Evolutionary conservation across 1,284 basidiomycete genomes (phyloP).

Genomic region (Exsudoporus floridanus): DNA sequence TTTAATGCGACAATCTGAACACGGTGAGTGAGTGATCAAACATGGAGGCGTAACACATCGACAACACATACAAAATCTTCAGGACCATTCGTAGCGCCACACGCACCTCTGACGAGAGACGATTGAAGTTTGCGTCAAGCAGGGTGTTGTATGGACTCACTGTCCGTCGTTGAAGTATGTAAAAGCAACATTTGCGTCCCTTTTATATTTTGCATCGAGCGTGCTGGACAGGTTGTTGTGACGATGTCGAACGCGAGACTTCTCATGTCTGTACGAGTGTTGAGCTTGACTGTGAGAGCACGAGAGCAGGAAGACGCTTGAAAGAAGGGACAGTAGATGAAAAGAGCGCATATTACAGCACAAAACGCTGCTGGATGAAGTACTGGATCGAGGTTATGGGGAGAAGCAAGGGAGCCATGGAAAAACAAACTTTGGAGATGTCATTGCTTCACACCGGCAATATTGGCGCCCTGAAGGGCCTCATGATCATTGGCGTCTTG

Average conservation of each 20-base stretch:
- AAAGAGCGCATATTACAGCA: constrained; percentile 33
- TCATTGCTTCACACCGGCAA: too few species aligned
- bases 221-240: not conserved
- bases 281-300: constrained; percentile 14
- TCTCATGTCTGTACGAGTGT: constrained; percentile 10
- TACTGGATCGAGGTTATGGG: not conserved
- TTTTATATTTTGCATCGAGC: constrained; percentile 15
- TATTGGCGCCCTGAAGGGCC: too few species aligned
- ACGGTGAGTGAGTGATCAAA: not conserved
- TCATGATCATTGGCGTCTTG: too few species aligned
- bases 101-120: constrained; percentile 27
- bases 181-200: constrained; percentile 20
- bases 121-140: not conserved
- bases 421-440: not conserved
- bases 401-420: not conserved
- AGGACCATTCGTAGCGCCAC: constrained; percentile 24
- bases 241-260: constrained; percentile 7
- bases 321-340: constrained; percentile 26
- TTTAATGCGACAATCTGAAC: constrained; percentile 48
- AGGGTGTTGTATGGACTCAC: constrained; percentile 14
- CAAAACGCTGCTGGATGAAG: constrained; percentile 1
- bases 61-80: constrained; percentile 27
- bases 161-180: constrained; percentile 30
- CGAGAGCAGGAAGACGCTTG: constrained; percentile 17
- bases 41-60: not conserved